Base-by-base conservation (phyloP, 129 eudicot genomes). In the Centrapalus pauciflorus region DNA sequence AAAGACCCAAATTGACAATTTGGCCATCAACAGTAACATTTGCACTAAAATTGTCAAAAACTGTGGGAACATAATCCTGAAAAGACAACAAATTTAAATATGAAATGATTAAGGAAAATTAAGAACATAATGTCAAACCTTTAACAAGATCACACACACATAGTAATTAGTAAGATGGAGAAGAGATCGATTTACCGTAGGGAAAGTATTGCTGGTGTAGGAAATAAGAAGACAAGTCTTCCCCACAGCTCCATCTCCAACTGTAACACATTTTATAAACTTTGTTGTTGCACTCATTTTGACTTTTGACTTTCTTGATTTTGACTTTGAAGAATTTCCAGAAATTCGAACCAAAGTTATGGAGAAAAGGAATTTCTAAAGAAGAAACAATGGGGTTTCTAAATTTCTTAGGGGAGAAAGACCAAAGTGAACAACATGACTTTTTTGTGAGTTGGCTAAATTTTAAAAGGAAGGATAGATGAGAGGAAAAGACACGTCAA, bases 231-330 rank as follows among this genome's bases (percentile, higher is more conserved):
- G 89, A 67, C 95, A 86, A 5, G 95, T 86, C 74, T 86, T 86
- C 59, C 95, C 95, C 38, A 86, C 95, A 52, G 95, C 95, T 71
- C 95, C 95, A 78, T 86, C 95, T 32, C 95, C 95, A 61, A 86
- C 95, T 45, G 95, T 86, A 10, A 86, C 95, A 80, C 95, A 86
- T 78, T 86, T 86, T 66, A 86, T 86, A 67, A 86, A 86, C 78
- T 80, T 86, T 38, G 86, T 80, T 54, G 86, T 69, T 51, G 82
- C 77, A 11, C 74, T 43, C 77, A 77, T 69, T 41, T 75, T 61
- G 67, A 70, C 67, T 70, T n/a, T 58, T 64, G 54, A 73, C 64
- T 73, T 55, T 32, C 30, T 58, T 38, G 48, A 19, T 17, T 62
- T 55, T 43, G 75, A 70, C 62, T 48, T 58, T 14, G 32, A 30